Percentiles rank a stretch among this genome's conserved stretches.
Evolutionary conservation across 306 rosid species (phyloP).

Genomic region (Begonia peltatifolia): DNA sequence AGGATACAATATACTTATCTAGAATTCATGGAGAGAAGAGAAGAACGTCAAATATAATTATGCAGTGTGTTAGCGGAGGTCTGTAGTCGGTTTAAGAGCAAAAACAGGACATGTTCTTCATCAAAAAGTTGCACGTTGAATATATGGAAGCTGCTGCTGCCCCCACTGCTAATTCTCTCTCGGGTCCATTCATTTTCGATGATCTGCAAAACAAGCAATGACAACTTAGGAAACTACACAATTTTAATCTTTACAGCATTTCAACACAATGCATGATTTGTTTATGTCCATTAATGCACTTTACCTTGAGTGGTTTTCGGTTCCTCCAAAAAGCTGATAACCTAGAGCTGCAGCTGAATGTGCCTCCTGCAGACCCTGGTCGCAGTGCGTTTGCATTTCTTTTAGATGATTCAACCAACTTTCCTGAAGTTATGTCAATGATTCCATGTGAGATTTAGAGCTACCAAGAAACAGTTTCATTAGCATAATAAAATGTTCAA

Average conservation of each 20-base stretch:
- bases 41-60: too few species aligned
- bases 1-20: too few species aligned
- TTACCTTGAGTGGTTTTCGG: constrained; percentile 50
- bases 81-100: constrained; percentile 6
- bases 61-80: too few species aligned
- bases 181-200: constrained; percentile 28
- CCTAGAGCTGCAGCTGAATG: constrained; percentile 25
- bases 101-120: constrained; percentile 32
- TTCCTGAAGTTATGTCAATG: constrained; percentile 46
- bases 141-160: constrained; percentile 98
- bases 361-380: constrained; percentile 41
- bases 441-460: background rate
- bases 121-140: constrained; percentile 71
- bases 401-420: constrained; percentile 80
- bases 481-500: too few species aligned
- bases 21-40: too few species aligned
- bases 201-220: constrained; percentile 21
- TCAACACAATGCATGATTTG: too few species aligned
- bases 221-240: too few species aligned
- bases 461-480: too few species aligned
- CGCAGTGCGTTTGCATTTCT: constrained; percentile 76
- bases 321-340: constrained; percentile 31
- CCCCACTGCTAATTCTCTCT: constrained; percentile 64
- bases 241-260: too few species aligned
- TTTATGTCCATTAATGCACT: background rate